Base-by-base conservation (phyloP, 169 alveolate species). In the Pseudocohnilembus persalinus region DNA sequence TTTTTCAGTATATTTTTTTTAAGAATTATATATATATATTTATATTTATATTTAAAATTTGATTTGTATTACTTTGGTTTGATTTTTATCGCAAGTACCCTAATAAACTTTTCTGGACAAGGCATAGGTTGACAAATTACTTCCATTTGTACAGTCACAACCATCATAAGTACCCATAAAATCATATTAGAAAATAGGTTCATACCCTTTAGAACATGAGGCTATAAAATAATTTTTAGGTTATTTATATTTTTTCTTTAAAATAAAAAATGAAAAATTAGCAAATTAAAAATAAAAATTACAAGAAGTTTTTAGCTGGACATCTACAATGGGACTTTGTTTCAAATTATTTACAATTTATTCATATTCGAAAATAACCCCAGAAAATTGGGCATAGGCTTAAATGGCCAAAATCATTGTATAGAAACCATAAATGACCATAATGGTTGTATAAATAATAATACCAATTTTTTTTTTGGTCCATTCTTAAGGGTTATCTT, bases 351-450 rank as follows among this genome's bases (percentile, higher is more conserved):
- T 20, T 11, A 73, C 25, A 4, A 29, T 73, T 73, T n/a, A 15
- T n/a, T 6, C 1, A 73, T n/a, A 73, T 4, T 6, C 33, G 6
- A 6, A 6, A 15, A 31, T 1, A 16, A 16, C 31, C 26, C 81
- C 32, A 15, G 0, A 30, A 76, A 76, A 29, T 32, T 1, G 15
- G 15, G 72, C 34, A 30, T 0, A 0, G 27, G 29, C 29, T 25
- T 1, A 32, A 1, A 33, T 77, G 33, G 74, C 82, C 4, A 77
- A 0, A 33, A 77, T 33, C 32, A 77, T 29, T 25, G 82, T 32
- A 68, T 29, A 77, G 16, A 77, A 20, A 0, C 82, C 82, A 77
- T 77, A 77, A 68, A 77, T 31, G 26, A 77, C 65, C 82, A 77
- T 77, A 15, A 77, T 68, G 0, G 33, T 77, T 20, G 63, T 32